Conservation (phyloP, 2,329 filamentous ascomycete species). For the Ciborinia camelliae region DNA sequence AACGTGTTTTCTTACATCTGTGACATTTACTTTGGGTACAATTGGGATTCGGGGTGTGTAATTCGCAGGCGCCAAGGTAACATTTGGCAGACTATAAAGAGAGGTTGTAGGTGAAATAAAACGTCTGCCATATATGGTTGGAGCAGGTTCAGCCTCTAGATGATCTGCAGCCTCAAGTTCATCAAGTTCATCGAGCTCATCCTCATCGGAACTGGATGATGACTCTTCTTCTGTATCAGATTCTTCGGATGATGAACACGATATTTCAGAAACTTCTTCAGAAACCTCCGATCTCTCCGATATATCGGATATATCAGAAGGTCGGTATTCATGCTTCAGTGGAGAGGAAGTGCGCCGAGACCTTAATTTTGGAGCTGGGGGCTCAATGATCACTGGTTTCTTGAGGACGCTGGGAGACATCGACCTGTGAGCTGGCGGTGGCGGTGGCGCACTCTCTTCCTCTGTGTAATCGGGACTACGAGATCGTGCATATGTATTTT, state of each 20-base stretch:
- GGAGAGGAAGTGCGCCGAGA: conserved; percentile 83
- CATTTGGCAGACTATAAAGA: conserved; percentile 20
- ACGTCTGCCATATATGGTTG: conserved; percentile 19
- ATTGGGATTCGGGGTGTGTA: conserved; percentile 72
- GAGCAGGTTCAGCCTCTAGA: conserved; percentile 12
- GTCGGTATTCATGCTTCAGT: conserved; percentile 94
- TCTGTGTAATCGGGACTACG: conserved; percentile 1
- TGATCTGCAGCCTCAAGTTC: conserved; percentile 19
- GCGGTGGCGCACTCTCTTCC: conserved; percentile 33
- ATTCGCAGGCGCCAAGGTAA: conserved; percentile 71
- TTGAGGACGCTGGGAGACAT: conserved; percentile 46
- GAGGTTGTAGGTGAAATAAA: conserved; percentile 16
- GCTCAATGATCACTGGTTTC: conserved; percentile 31
- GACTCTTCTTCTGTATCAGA: conserved; percentile 19
- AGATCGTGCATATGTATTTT: background rate
- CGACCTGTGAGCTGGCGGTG: conserved; percentile 35
- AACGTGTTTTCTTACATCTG: conserved; percentile 44
- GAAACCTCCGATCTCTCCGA: conserved; percentile 41
- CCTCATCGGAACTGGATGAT: conserved; percentile 18
- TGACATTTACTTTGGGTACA: conserved; percentile 40
- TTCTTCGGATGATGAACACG: conserved; percentile 59
- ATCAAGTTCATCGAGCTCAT: conserved; percentile 14
- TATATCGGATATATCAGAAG: conserved; percentile 61
- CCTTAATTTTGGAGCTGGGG: conserved; percentile 27
- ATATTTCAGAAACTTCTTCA: conserved; percentile 62